These are phyloP conservation scores for Pulveroboletus frians DNA, from an alignment of 768 basidiomycete species.

Conservation along the genomic window DNA sequence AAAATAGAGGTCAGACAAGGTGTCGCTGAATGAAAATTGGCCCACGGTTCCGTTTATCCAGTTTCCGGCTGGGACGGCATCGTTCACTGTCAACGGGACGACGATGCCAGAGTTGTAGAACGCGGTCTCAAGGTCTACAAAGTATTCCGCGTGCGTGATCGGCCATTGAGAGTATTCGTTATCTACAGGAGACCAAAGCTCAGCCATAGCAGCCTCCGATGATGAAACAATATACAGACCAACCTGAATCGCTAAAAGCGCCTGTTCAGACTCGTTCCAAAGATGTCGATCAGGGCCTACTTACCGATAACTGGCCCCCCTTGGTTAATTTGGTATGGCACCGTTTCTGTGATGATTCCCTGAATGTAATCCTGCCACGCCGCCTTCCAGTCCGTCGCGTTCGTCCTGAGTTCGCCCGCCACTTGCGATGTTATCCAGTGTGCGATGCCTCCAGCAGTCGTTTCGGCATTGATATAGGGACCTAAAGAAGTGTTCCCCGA, in stretches of 20 bases:
- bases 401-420: conserved; percentile 63
- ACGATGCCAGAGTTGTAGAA: conserved; percentile 54
- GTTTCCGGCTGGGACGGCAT: conserved; percentile 50
- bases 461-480: conserved; percentile 71
- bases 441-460: conserved; percentile 68
- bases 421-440: conserved; percentile 69
- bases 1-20: conserved; percentile 3
- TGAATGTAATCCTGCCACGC: conserved; percentile 73
- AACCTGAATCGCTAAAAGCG: conserved; percentile 46
- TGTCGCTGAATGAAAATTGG: background rate
- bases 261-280: background rate
- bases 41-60: conserved; percentile 69
- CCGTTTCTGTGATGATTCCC: conserved; percentile 55
- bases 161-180: conserved; percentile 66
- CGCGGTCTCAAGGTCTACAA: conserved; percentile 52
- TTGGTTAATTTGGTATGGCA: conserved; percentile 59
- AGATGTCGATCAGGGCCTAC: conserved; percentile 13
- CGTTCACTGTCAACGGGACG: conserved; percentile 73
- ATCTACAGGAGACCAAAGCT: conserved; percentile 36
- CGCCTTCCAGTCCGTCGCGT: conserved; percentile 57
- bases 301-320: conserved; percentile 74
- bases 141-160: conserved; percentile 48
- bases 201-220: background rate
- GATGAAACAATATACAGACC: conserved; percentile 32
- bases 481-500: conserved; percentile 14